phyloP scores from a whole-genome alignment of 345 rosid genomes.

The Laguncularia racemosa region DNA sequence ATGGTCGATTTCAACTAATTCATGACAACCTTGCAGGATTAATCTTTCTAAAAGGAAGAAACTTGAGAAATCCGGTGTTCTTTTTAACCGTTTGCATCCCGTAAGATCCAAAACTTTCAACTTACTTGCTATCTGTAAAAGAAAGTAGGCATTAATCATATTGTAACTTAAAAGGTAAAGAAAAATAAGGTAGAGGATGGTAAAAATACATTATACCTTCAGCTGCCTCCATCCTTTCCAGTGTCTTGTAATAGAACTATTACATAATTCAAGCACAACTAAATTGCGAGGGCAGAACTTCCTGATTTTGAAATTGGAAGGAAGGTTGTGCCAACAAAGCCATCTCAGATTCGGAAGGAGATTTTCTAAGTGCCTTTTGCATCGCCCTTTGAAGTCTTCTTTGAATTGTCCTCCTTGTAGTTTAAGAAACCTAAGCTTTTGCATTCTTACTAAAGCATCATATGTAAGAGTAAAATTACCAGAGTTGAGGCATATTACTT shows the following conservation, averaged over 20 bases:
- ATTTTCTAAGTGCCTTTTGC: background rate
- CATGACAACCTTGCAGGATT: background rate
- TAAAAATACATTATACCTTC: background rate
- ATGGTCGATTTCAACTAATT: background rate
- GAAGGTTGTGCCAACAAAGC: constrained; percentile 5
- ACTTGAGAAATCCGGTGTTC: constrained; percentile 2
- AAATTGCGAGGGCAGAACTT: background rate
- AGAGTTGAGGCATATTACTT: background rate
- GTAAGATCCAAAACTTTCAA: constrained; percentile 2
- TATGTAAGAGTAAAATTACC: background rate
- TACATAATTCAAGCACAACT: constrained; percentile 2
- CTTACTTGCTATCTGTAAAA: too few species aligned
- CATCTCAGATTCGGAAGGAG: background rate
- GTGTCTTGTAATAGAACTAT: background rate
- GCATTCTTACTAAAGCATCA: background rate
- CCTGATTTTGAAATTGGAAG: background rate
- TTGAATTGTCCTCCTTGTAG: background rate
- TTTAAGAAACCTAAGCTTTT: constrained; percentile 1
- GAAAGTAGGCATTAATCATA: too few species aligned
- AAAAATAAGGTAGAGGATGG: too few species aligned
- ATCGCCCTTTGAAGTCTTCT: background rate
- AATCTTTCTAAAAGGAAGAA: background rate
- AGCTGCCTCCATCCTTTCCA: constrained; percentile 1
- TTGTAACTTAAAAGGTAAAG: too few species aligned
- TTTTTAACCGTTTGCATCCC: background rate